phyloP scores from a whole-genome alignment of 2,329 filamentous ascomycete species.

The Alternaria novae-zelandiae region DNA sequence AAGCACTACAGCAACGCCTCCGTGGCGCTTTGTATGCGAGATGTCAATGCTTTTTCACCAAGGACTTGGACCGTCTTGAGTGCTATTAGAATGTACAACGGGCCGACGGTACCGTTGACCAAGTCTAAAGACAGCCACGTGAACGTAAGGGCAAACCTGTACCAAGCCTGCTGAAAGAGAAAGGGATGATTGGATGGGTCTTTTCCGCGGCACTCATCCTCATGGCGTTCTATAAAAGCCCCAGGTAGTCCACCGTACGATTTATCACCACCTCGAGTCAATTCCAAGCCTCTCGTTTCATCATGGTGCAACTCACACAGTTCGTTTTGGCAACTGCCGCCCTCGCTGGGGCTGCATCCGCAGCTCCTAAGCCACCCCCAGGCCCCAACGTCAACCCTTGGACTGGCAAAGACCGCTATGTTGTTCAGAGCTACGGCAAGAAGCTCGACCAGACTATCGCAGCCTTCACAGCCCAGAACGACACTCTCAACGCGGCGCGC shows the following conservation, averaged over 20 bases:
- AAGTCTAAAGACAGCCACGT: not conserved
- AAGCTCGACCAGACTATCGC: constrained; percentile 36
- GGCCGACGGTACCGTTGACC: constrained; percentile 24
- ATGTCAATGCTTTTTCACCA: constrained; percentile 13
- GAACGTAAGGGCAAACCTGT: not conserved
- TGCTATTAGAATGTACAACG: constrained; percentile 3
- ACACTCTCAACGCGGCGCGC: constrained; percentile 34
- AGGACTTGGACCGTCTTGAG: constrained; percentile 6
- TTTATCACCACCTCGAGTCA: constrained; percentile 2
- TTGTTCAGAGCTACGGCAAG: constrained; percentile 29
- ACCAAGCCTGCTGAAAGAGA: constrained; percentile 9
- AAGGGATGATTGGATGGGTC: constrained; percentile 6
- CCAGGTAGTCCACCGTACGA: not conserved
- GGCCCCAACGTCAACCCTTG: constrained; percentile 27
- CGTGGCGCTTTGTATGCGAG: not conserved
- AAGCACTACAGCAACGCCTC: constrained; percentile 1
- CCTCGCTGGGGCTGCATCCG: constrained; percentile 22
- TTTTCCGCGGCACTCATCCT: not conserved
- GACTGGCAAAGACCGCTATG: constrained; percentile 32
- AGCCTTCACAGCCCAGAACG: constrained; percentile 29
- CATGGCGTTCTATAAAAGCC: constrained; percentile 12
- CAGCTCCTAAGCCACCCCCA: constrained; percentile 17
- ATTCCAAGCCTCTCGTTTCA: constrained; percentile 4
- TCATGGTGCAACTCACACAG: constrained; percentile 34
- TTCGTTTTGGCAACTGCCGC: constrained; percentile 30